A percentile compares a stretch with the other conserved stretches of the same genome.
These are phyloP conservation scores for Plasmodium coatneyi DNA, from an alignment of 169 alveolate species.

Conservation along the genomic window DNA sequence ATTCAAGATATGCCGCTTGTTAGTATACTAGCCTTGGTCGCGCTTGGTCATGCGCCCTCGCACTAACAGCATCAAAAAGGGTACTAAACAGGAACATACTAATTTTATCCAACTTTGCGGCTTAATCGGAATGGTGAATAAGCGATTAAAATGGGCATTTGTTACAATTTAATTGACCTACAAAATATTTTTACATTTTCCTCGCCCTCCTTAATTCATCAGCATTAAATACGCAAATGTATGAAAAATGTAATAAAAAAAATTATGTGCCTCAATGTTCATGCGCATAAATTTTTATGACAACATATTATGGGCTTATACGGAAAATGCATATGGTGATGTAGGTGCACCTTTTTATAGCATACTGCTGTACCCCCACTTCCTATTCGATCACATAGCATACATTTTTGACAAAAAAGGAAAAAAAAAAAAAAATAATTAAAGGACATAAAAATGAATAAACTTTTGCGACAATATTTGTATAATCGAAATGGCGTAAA, in stretches of 20 bases:
- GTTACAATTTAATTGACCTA: not conserved
- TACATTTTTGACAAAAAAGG: not conserved
- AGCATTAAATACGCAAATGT: not conserved
- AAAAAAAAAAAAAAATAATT: not conserved
- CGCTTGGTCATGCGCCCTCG: not conserved
- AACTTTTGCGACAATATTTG: not conserved
- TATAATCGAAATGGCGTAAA: not conserved
- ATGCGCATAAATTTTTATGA: not conserved
- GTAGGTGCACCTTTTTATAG: slow-evolving; percentile 67
- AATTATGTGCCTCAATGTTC: not conserved
- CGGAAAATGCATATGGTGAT: slow-evolving; percentile 32
- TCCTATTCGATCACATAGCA: not conserved
- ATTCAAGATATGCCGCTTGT: not conserved
- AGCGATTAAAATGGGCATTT: not conserved
- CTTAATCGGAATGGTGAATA: not conserved
- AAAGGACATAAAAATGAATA: not conserved
- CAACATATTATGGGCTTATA: not conserved
- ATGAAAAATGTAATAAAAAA: not conserved
- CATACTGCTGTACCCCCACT: not conserved
- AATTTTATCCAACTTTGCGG: not conserved
- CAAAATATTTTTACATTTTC: not conserved
- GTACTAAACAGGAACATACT: not conserved
- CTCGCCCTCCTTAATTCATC: not conserved
- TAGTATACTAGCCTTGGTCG: not conserved
- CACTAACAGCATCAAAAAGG: not conserved